phyloP scores from a whole-genome alignment of 1,284 basidiomycete species.

The Puccinia polysora region DNA sequence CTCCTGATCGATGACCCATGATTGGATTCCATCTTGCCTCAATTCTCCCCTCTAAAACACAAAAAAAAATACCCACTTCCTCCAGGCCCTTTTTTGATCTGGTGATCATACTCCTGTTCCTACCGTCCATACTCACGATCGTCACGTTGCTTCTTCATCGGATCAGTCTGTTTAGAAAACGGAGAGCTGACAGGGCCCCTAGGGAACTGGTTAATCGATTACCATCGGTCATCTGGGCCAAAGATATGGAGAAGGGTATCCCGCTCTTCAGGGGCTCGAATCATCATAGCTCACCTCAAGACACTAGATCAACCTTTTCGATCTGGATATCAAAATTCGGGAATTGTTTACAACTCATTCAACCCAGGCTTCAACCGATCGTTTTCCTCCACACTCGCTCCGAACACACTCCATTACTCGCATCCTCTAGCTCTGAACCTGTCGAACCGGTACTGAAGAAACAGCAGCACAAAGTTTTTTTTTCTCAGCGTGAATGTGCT shows the following conservation, averaged over 20 bases:
- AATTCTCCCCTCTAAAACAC: too few relatives aligned
- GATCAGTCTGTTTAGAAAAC: slow-evolving; percentile 67
- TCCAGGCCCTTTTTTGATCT: slow-evolving; percentile 50
- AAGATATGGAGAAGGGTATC: slow-evolving; percentile 68
- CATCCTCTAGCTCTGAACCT: not conserved
- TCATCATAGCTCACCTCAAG: too few relatives aligned
- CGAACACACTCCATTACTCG: not conserved
- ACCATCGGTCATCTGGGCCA: slow-evolving; percentile 73
- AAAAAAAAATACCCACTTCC: too few relatives aligned
- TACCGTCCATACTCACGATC: slow-evolving; percentile 73
- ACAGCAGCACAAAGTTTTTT: slow-evolving; percentile 33
- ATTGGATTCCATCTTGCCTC: not conserved
- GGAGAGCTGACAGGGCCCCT: slow-evolving; percentile 72
- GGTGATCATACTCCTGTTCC: slow-evolving; percentile 69
- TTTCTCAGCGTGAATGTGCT: slow-evolving; percentile 64
- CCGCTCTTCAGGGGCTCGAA: too few relatives aligned
- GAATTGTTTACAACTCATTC: slow-evolving; percentile 1
- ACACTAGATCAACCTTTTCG: slow-evolving; percentile 47
- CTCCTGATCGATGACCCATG: not conserved
- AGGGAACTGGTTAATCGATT: slow-evolving; percentile 68
- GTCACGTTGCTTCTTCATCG: slow-evolving; percentile 74
- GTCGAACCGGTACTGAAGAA: slow-evolving; percentile 6
- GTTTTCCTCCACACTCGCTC: slow-evolving; percentile 6
- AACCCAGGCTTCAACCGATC: slow-evolving; percentile 45
- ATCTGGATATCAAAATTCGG: too few relatives aligned